These are phyloP conservation scores for Quercus engelmannii DNA, from an alignment of 306 rosid species.

Conservation along the genomic window DNA sequence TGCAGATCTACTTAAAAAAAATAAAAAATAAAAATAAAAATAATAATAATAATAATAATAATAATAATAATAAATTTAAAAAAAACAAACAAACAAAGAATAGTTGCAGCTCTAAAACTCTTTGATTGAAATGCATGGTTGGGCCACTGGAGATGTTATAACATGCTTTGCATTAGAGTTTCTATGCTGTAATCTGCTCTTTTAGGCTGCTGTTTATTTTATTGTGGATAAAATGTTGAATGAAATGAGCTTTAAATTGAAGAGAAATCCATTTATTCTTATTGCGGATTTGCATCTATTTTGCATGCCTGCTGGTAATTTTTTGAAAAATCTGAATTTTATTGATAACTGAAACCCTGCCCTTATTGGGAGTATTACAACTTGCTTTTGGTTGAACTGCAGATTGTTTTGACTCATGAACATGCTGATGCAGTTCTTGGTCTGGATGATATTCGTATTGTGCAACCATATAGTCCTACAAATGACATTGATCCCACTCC, in stretches of 20 bases:
- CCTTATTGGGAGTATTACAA: conserved; percentile 3
- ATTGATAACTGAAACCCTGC: neutral
- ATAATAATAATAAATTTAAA: too few relatives aligned
- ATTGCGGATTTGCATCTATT: conserved; percentile 4
- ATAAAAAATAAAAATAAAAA: too few relatives aligned
- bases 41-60: too few relatives aligned
- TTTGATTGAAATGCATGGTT: neutral
- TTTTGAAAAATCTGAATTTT: neutral
- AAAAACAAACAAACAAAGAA: neutral
- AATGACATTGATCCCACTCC: conserved; percentile 90
- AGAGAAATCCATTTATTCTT: neutral
- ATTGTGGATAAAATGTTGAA: neutral
- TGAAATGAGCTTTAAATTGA: conserved; percentile 3
- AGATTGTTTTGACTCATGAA: conserved; percentile 96
- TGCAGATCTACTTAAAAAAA: too few relatives aligned
- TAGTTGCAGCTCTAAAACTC: neutral
- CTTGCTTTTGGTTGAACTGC: conserved; percentile 33
- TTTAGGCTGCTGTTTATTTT: conserved; percentile 2
- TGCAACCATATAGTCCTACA: conserved; percentile 77
- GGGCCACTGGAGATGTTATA: neutral
- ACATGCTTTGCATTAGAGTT: neutral
- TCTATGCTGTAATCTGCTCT: neutral
- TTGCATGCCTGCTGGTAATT: conserved; percentile 8
- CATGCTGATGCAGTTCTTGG: conserved; percentile 99
- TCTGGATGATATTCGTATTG: conserved; percentile 89